Conservation (phyloP, 345 rosid species). For the Eutrema japonicum region DNA sequence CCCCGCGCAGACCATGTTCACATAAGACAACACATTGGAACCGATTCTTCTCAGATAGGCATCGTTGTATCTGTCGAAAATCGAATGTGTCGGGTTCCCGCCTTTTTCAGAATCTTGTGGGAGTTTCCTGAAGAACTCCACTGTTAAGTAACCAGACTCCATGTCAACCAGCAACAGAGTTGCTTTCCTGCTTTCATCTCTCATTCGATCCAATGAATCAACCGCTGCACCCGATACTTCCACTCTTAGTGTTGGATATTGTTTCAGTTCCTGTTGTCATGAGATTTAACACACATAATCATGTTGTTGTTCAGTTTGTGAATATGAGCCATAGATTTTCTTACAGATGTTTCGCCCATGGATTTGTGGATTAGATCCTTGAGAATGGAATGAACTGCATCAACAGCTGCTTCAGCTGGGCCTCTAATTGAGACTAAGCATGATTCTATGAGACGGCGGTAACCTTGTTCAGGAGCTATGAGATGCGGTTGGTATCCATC, state of each 20-base stretch:
- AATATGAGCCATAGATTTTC: constrained; percentile 20
- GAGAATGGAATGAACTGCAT: constrained; percentile 85
- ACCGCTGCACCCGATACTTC: constrained; percentile 85
- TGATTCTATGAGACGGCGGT: constrained; percentile 93
- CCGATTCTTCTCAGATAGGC: constrained; percentile 84
- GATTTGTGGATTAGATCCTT: constrained; percentile 90
- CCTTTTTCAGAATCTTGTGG: constrained; percentile 97
- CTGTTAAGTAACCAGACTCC: constrained; percentile 92
- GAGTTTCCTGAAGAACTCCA: constrained; percentile 94
- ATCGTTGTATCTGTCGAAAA: constrained; percentile 87
- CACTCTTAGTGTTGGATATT: constrained; percentile 84
- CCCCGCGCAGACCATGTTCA: constrained; percentile 80
- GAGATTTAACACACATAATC: neutral
- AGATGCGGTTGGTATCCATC: constrained; percentile 99
- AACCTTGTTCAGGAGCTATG: constrained; percentile 97
- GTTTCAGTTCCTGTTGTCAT: constrained; percentile 75
- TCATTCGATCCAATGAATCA: constrained; percentile 87
- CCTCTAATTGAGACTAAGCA: constrained; percentile 77
- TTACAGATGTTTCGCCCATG: constrained; percentile 64
- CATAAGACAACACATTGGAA: constrained; percentile 75
- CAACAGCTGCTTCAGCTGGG: constrained; percentile 98
- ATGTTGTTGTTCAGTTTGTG: constrained; percentile 2
- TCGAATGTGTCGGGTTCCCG: constrained; percentile 91
- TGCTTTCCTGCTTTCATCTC: constrained; percentile 88
- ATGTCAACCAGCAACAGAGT: constrained; percentile 87